A percentile compares a stretch with the other conserved stretches of the same genome.
phyloP scores from a whole-genome alignment of 2,329 filamentous ascomycete genomes.

The Pseudonectria foliicola region DNA sequence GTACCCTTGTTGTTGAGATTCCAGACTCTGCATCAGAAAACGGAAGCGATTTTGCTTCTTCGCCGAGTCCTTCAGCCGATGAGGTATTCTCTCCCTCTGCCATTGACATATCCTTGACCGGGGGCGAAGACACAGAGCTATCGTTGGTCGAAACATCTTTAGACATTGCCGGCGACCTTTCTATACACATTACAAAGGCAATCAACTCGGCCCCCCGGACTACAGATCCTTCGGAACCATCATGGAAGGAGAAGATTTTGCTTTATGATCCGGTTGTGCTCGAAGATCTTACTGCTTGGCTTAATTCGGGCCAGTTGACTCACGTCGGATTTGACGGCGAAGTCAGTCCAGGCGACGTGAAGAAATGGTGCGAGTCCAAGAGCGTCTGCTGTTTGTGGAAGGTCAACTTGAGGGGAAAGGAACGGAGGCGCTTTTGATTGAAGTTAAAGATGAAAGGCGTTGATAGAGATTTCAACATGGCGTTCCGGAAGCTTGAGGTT shows the following conservation, averaged over 20 bases:
- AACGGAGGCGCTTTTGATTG: slow-evolving; percentile 41
- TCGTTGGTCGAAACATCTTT: slow-evolving; percentile 33
- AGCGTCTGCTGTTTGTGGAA: slow-evolving; percentile 79
- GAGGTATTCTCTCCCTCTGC: slow-evolving; percentile 35
- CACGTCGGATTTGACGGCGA: slow-evolving; percentile 59
- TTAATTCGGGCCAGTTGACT: slow-evolving; percentile 65
- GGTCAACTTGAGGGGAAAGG: slow-evolving; percentile 44
- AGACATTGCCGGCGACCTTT: slow-evolving; percentile 38
- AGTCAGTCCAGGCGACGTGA: slow-evolving; percentile 58
- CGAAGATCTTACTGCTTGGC: slow-evolving; percentile 76
- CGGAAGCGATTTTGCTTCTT: slow-evolving; percentile 20
- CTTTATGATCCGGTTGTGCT: slow-evolving; percentile 87
- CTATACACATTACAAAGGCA: slow-evolving; percentile 47
- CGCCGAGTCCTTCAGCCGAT: slow-evolving; percentile 29
- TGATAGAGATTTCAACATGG: slow-evolving; percentile 8
- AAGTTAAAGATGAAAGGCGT: slow-evolving; percentile 5
- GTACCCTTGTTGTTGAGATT: slow-evolving; percentile 35
- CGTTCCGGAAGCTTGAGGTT: neutral
- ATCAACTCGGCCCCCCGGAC: slow-evolving; percentile 45
- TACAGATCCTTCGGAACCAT: slow-evolving; percentile 45
- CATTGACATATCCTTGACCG: slow-evolving; percentile 36
- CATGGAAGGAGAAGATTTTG: slow-evolving; percentile 88
- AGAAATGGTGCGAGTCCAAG: slow-evolving; percentile 83
- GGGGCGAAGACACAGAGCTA: slow-evolving; percentile 39
- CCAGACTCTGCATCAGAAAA: slow-evolving; percentile 43